Conservation (phyloP, 441 rosid genomes). For the Croton laevigatus region DNA sequence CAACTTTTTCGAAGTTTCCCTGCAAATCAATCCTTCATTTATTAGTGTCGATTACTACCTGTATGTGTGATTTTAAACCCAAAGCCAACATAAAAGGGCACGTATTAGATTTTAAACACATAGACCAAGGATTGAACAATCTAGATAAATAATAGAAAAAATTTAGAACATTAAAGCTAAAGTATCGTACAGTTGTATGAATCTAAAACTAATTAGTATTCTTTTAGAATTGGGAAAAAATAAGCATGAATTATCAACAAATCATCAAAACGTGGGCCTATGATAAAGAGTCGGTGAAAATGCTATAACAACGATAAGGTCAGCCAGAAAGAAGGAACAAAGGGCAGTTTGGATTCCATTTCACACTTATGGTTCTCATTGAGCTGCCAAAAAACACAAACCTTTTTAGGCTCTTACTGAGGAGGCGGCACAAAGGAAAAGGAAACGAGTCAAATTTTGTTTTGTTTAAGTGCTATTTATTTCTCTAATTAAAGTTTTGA, state of each 20-base stretch:
- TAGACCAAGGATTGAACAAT: neutral
- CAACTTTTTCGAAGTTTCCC: neutral
- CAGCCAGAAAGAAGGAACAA: neutral
- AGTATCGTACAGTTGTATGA: neutral
- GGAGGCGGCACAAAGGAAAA: conserved; percentile 7
- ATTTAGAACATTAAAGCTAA: neutral
- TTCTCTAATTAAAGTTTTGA: conserved; percentile 24
- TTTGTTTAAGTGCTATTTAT: neutral
- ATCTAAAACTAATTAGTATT: neutral
- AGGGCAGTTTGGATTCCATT: conserved; percentile 22
- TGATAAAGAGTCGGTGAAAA: conserved; percentile 26
- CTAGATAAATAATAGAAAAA: neutral
- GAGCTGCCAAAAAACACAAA: conserved; percentile 33
- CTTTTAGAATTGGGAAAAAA: conserved; percentile 23
- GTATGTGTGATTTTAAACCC: neutral
- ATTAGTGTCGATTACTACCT: neutral
- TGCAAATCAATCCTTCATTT: conserved; percentile 1
- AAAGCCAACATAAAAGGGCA: neutral
- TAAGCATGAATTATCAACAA: conserved; percentile 13
- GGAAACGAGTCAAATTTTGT: conserved; percentile 4
- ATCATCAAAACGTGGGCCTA: conserved; percentile 21
- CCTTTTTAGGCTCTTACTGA: conserved; percentile 13
- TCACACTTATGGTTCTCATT: conserved; percentile 34
- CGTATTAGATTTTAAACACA: neutral
- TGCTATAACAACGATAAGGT: neutral